phyloP scores from a whole-genome alignment of 106 monocot genomes.

The Dendrobium catenatum region DNA sequence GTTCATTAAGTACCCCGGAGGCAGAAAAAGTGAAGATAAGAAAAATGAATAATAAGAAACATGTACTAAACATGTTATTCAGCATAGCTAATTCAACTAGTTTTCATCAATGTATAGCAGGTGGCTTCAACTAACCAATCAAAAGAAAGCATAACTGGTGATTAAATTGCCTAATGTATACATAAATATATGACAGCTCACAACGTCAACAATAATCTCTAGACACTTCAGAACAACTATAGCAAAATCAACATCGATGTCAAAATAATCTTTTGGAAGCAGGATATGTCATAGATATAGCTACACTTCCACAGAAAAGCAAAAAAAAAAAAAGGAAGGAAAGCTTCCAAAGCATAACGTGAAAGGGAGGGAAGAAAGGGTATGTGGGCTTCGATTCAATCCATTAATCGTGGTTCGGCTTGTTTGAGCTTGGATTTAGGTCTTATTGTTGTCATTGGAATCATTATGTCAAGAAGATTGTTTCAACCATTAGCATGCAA shows the following conservation, averaged over 20 bases:
- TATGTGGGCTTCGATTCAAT: no score
- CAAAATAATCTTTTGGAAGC: not conserved
- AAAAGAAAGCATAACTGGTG: not conserved
- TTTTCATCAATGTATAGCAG: not conserved
- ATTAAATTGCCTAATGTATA: not conserved
- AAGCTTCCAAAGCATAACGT: not conserved
- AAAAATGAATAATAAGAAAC: not conserved
- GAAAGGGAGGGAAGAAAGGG: no score
- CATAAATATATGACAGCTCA: not conserved
- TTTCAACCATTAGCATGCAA: no score
- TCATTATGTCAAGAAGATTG: no score
- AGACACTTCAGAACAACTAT: not conserved
- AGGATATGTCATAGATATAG: not conserved
- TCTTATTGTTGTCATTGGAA: no score
- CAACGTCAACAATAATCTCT: not conserved
- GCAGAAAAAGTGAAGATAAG: not conserved
- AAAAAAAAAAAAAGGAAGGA: not conserved
- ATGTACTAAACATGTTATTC: not conserved
- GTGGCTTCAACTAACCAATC: not conserved
- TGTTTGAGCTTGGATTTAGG: no score
- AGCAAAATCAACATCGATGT: not conserved
- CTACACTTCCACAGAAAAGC: not conserved
- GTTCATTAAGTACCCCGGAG: not conserved
- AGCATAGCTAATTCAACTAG: not conserved
- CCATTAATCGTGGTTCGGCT: no score